phyloP scores from a whole-genome alignment of 2,329 filamentous ascomycete species.

The Acrocalymma vagum region DNA sequence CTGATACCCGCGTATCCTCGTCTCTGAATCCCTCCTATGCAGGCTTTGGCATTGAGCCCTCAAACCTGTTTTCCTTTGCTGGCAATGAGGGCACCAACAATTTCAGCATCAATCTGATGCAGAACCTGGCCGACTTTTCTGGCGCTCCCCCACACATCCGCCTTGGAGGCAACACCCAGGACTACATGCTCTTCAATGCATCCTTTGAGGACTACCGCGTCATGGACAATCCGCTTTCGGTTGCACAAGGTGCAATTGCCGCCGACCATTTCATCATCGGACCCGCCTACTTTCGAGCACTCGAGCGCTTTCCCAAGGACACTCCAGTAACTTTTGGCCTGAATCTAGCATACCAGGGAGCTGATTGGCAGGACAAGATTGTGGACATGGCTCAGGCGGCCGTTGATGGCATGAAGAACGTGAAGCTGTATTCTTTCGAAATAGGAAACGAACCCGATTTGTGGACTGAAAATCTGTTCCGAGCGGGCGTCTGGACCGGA shows the following conservation, averaged over 20 bases:
- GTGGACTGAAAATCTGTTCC: constrained; percentile 55
- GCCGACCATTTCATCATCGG: constrained; percentile 58
- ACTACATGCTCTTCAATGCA: constrained; percentile 58
- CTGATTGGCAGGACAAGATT: constrained; percentile 55
- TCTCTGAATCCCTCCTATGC: constrained; percentile 55
- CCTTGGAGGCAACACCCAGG: constrained; percentile 61
- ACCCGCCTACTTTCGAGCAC: constrained; percentile 56
- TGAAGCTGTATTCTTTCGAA: constrained; percentile 52
- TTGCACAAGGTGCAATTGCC: constrained; percentile 50
- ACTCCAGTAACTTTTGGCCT: constrained; percentile 61
- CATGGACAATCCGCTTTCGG: constrained; percentile 48
- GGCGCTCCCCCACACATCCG: constrained; percentile 59
- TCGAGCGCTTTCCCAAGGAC: constrained; percentile 59
- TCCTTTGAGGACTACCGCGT: constrained; percentile 47
- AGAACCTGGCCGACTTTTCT: constrained; percentile 59
- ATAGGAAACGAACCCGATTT: constrained; percentile 56
- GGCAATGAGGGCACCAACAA: constrained; percentile 53
- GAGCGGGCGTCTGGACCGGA: constrained; percentile 54
- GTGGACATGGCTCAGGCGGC: constrained; percentile 51
- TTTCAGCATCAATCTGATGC: constrained; percentile 57
- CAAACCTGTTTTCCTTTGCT: constrained; percentile 62
- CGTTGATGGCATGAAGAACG: constrained; percentile 46
- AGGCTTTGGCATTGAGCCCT: constrained; percentile 62
- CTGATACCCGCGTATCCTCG: constrained; percentile 38
- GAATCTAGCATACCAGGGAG: constrained; percentile 58